Evolutionary conservation across 2,329 filamentous ascomycete species (phyloP), one percentile per base, ranked within the genome.

Genomic region (Calonectria pseudoturangicola): DNA sequence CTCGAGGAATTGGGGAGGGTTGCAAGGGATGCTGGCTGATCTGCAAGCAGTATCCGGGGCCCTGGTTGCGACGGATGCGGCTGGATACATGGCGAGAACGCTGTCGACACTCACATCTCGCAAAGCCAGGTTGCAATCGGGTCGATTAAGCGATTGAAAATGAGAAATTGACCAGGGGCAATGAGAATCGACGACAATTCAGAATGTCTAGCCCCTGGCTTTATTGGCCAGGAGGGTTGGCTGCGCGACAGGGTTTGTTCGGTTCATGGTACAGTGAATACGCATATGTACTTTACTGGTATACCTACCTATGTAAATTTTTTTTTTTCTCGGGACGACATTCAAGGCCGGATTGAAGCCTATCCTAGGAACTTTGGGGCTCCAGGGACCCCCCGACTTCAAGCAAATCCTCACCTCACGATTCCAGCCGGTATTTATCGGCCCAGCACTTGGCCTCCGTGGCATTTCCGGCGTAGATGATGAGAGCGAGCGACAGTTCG

Each of bases 31-130:
- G 58, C 72, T 78, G 74, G 71, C 47, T 73, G 78, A 79, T 79
- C 78, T 79, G 78, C 78, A 77, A 79, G 72, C 79, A 70, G 70
- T 74, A 73, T 73, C 78, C 75, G 67, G 76, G 75, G 58, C 71
- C 76, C 78, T 76, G 78, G 78, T 75, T 74, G 63, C 58, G 66
- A 76, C 63, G 74, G 69, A 77, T 73, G 76, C 73, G 75, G 75
- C 75, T 76, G 74, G 75, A 67, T 60, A 62, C 33, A 36, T 36
- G 33, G 60, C 63, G 72, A 65, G 67, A 75, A 70, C 67, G 50
- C 72, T 60, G 54, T 41, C 21, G 71, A 79, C 74, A 60, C 68
- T 69, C 67, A 65, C 56, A 51, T 28, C 45, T 63, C 30, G 30
- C 15, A 30, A 54, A 58, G 45, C 21, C 50, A 58, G 60, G 56